Base-by-base conservation (phyloP, 164 flowering plant genomes). In the Berberis thunbergii region DNA sequence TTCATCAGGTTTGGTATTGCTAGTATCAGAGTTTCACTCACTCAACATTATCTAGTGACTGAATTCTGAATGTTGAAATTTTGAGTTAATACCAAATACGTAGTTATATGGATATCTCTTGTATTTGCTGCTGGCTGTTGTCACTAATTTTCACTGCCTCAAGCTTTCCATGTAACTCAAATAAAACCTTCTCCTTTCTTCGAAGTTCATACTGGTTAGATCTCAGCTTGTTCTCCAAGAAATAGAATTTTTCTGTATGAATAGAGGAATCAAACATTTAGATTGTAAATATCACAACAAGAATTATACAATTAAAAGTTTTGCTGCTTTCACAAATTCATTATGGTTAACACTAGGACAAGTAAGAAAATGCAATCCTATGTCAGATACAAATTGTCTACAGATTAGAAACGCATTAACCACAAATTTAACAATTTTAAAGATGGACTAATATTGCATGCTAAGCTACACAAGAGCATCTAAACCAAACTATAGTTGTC, bases 81-180 rank as follows among this genome's bases (percentile, higher is more conserved):
- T 26, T 26, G 56, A 0, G 59, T 49, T 13, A 44, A 26, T 41
- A 43, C 10, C 11, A 12, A 44, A 64, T 43, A 64, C 43, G 59
- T 41, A 49, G 46, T 49, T 1, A 43, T 26, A 64, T 12, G 87
- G 91, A 86, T 86, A 86, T 83, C 64, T 80, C 86, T 70, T 80
- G 78, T 11, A 80, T 65, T 61, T 72, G 78, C 63, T 63, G 69
- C 64, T 71, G 78, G 61, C 6, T 42, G 43, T 59, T 57, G 65
- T 66, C 65, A 59, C 67, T 64, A 45, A 66, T 48, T 45, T 71
- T 79, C 59, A 73, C 77, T 42, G 68, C 81, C 68, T 86, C 86
- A 61, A 84, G 74, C 64, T 80, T 68, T 48, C 70, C 80, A 74
- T 77, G 76, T 54, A 84, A 73, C 61, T 82, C 82, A 13, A 69